These are phyloP conservation scores for Silene conica DNA, from an alignment of 148 eudicot species.

Conservation along the genomic window DNA sequence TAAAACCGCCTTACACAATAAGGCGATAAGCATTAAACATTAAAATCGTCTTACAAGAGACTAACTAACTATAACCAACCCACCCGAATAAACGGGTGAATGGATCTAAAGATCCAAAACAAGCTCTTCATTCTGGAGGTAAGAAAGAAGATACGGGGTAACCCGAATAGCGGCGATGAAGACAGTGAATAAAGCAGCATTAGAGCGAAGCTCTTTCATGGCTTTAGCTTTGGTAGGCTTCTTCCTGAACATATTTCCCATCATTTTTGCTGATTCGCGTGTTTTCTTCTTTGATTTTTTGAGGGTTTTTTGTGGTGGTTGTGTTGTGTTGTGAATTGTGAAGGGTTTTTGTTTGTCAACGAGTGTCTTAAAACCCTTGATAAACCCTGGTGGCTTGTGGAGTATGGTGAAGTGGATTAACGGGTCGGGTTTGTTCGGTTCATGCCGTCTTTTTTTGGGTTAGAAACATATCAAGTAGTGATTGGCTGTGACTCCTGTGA, in stretches of 20 bases:
- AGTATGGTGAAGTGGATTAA: too few relatives aligned
- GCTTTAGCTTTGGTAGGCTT: slow-evolving; percentile 80
- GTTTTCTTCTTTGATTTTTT: not conserved
- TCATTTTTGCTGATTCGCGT: slow-evolving; percentile 41
- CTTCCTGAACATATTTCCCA: slow-evolving; percentile 61
- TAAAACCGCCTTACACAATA: too few relatives aligned
- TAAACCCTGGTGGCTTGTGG: not conserved
- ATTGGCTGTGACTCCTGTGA: too few relatives aligned
- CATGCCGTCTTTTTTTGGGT: too few relatives aligned
- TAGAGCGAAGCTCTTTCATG: slow-evolving; percentile 56
- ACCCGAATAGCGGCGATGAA: slow-evolving; percentile 67
- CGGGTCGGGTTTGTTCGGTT: too few relatives aligned
- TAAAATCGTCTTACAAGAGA: not conserved
- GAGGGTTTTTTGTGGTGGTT: not conserved
- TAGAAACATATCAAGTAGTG: too few relatives aligned
- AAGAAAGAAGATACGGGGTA: slow-evolving; percentile 73
- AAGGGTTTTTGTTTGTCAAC: not conserved
- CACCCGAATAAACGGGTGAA: not conserved
- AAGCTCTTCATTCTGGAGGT: slow-evolving; percentile 59
- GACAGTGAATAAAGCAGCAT: slow-evolving; percentile 54
- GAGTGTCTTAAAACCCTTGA: not conserved
- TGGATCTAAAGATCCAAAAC: slow-evolving; percentile 45
- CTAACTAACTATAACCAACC: not conserved
- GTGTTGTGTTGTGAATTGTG: not conserved
- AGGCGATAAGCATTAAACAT: too few relatives aligned